Conservation (phyloP, 768 basidiomycete species). For the Collybia sordida region DNA sequence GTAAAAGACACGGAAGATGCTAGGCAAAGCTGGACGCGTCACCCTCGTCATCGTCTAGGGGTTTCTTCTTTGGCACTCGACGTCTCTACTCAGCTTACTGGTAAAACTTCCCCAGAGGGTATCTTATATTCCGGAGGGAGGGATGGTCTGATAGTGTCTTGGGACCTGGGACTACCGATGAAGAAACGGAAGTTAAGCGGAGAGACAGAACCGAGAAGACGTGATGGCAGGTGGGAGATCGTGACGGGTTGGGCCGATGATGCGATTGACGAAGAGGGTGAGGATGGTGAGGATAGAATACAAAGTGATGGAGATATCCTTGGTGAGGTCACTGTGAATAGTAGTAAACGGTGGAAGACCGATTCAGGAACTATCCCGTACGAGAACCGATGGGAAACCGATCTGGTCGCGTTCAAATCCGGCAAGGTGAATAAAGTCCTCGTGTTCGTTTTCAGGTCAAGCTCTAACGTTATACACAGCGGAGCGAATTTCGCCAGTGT, state of each 20-base stretch:
- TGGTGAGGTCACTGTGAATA: slow-evolving; percentile 55
- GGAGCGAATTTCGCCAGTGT: slow-evolving; percentile 78
- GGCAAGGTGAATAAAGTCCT: slow-evolving; percentile 41
- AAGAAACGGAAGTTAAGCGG: slow-evolving; percentile 38
- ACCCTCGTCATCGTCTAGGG: slow-evolving; percentile 86
- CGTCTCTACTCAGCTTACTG: slow-evolving; percentile 73
- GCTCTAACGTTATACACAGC: slow-evolving; percentile 27
- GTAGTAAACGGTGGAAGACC: slow-evolving; percentile 33
- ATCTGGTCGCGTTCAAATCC: slow-evolving; percentile 49
- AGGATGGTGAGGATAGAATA: slow-evolving; percentile 55
- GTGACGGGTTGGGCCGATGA: slow-evolving; percentile 86
- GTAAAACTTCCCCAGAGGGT: slow-evolving; percentile 69
- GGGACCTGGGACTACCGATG: slow-evolving; percentile 79
- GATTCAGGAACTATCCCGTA: slow-evolving; percentile 46
- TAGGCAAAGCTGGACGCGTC: slow-evolving; percentile 27
- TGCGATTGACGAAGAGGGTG: slow-evolving; percentile 60
- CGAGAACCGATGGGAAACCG: slow-evolving; percentile 82
- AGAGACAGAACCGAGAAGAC: slow-evolving; percentile 12
- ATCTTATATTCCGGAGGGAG: slow-evolving; percentile 89
- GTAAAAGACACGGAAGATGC: slow-evolving; percentile 22
- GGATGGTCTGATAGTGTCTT: slow-evolving; percentile 84
- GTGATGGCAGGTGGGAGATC: slow-evolving; percentile 64
- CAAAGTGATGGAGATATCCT: slow-evolving; percentile 76
- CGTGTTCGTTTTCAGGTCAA: background rate
- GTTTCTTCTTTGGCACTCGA: slow-evolving; percentile 88